Conservation (phyloP, 2,329 filamentous ascomycete genomes). For the Trichoderma sp. region DNA sequence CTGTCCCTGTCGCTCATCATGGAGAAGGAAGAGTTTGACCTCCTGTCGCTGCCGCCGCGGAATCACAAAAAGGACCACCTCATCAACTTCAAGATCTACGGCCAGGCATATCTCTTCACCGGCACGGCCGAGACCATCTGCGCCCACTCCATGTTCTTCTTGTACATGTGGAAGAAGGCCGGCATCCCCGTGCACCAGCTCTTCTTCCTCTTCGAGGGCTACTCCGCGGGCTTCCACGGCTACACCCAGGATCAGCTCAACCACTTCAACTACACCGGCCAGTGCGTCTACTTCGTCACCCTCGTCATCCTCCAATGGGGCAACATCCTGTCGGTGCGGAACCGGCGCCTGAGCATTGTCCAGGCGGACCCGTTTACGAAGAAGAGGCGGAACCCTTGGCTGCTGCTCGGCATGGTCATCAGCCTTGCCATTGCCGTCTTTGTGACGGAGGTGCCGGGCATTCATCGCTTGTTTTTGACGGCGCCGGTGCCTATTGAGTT, state of each 20-base stretch:
- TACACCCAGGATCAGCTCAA: slow-evolving; percentile 50
- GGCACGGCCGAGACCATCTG: slow-evolving; percentile 54
- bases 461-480: slow-evolving; percentile 53
- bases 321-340: slow-evolving; percentile 55
- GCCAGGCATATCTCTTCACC: slow-evolving; percentile 55
- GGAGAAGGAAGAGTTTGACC: slow-evolving; percentile 59
- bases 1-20: slow-evolving; percentile 55
- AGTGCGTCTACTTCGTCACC: slow-evolving; percentile 58
- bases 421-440: slow-evolving; percentile 56
- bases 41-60: slow-evolving; percentile 53
- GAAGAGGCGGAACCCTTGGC: slow-evolving; percentile 53
- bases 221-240: slow-evolving; percentile 52
- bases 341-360: slow-evolving; percentile 54
- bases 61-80: slow-evolving; percentile 54
- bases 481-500: slow-evolving; percentile 54
- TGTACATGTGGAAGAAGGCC: slow-evolving; percentile 53
- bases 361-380: slow-evolving; percentile 54
- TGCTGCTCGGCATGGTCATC: slow-evolving; percentile 50
- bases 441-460: slow-evolving; percentile 54
- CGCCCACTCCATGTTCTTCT: slow-evolving; percentile 57
- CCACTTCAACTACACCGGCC: slow-evolving; percentile 53
- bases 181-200: slow-evolving; percentile 52
- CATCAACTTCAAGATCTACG: slow-evolving; percentile 55
- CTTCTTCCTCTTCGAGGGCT: slow-evolving; percentile 54
- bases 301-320: slow-evolving; percentile 58